phyloP scores from a whole-genome alignment of 257 asterid species.

The Fraxinus cuspidata region DNA sequence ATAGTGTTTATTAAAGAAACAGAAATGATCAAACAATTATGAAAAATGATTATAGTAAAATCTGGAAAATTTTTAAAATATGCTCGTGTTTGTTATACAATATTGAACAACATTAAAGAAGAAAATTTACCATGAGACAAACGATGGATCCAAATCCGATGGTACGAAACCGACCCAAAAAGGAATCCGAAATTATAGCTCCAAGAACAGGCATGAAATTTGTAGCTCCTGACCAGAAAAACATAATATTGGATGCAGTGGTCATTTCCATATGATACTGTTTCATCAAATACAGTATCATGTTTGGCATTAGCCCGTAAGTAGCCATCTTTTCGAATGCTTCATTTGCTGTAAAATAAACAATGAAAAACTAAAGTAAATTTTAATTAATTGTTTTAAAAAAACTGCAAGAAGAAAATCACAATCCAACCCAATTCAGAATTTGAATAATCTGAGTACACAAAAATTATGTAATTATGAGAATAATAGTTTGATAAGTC shows the following conservation, averaged over 20 bases:
- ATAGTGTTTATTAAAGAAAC: background rate
- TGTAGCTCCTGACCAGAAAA: constrained; percentile 66
- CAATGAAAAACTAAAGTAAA: background rate
- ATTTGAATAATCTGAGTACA: background rate
- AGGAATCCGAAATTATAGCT: constrained; percentile 65
- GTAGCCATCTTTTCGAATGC: constrained; percentile 61
- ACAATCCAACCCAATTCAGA: constrained; percentile 1
- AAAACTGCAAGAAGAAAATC: background rate
- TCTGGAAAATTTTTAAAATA: background rate
- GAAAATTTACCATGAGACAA: constrained; percentile 50
- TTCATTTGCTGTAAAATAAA: constrained; percentile 43
- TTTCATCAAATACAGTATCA: constrained; percentile 60
- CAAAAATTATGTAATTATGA: no score
- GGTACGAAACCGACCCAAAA: constrained; percentile 56
- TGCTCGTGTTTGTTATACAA: background rate
- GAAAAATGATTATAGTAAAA: background rate
- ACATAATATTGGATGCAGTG: constrained; percentile 48
- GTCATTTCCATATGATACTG: constrained; percentile 61
- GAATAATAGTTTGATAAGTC: no score
- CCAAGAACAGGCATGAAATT: constrained; percentile 57
- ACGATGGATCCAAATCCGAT: constrained; percentile 61
- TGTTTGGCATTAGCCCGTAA: constrained; percentile 56
- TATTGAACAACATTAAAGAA: background rate
- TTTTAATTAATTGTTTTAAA: background rate
- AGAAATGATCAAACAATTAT: background rate